These are phyloP conservation scores for Neonectria faginata DNA, from an alignment of 2,329 filamentous ascomycete species.

Conservation along the genomic window DNA sequence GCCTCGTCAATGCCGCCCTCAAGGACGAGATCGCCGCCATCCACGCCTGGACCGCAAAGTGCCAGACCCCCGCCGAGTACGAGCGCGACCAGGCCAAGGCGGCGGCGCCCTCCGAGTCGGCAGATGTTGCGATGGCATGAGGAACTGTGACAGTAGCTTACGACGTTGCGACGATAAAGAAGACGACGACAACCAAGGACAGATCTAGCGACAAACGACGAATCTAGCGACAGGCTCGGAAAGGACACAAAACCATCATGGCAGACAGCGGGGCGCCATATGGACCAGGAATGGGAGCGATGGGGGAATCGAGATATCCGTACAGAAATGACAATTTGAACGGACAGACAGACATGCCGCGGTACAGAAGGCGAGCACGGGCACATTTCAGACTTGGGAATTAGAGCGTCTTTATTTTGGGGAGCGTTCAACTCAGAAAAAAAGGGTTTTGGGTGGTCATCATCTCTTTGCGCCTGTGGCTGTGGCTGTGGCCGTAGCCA, in stretches of 20 bases:
- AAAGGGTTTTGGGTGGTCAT: conserved; percentile 33
- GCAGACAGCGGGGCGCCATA: not conserved
- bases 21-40: conserved; percentile 91
- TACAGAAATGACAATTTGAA: conserved; percentile 21
- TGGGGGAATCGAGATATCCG: conserved; percentile 26
- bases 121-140: conserved; percentile 30
- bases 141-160: not conserved
- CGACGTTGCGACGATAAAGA: not conserved
- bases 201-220: not conserved
- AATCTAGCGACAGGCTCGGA: not conserved
- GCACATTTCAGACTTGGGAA: conserved; percentile 28
- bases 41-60: conserved; percentile 95
- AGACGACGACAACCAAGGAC: not conserved
- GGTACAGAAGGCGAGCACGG: conserved; percentile 33
- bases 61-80: conserved; percentile 92
- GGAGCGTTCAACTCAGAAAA: conserved; percentile 35
- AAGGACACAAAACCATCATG: not conserved
- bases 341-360: conserved; percentile 20
- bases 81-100: conserved; percentile 67
- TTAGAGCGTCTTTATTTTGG: conserved; percentile 41
- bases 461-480: conserved; percentile 40
- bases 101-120: conserved; percentile 21
- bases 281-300: not conserved
- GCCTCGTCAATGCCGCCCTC: conserved; percentile 84
- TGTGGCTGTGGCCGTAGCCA: conserved; percentile 15